Conservation (phyloP, 2,329 filamentous ascomycete genomes). For the Colletotrichum ledebouriae region DNA sequence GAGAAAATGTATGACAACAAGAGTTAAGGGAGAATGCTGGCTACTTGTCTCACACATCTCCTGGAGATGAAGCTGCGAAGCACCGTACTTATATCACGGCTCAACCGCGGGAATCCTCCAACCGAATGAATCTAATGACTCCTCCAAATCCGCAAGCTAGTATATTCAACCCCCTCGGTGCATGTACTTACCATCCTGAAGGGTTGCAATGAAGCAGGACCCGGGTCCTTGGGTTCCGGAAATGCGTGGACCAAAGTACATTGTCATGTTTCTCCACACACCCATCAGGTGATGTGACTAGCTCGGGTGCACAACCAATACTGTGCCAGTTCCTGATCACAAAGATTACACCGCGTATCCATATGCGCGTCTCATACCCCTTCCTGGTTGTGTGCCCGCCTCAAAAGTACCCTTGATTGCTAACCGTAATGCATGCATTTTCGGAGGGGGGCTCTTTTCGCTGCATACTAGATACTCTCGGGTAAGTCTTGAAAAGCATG, state of each 20-base stretch:
- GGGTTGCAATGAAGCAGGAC: slow-evolving; percentile 5
- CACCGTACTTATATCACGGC: neutral
- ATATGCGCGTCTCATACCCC: neutral
- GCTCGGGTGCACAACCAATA: neutral
- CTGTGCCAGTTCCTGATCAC: too few species aligned
- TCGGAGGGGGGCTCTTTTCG: neutral
- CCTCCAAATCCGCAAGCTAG: neutral
- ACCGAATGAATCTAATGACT: neutral
- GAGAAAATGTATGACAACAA: neutral
- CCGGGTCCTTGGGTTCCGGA: neutral
- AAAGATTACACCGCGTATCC: neutral
- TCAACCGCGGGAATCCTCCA: slow-evolving; percentile 2
- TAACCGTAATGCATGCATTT: neutral
- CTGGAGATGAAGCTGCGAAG: neutral
- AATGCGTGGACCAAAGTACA: neutral
- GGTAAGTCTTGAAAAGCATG: neutral
- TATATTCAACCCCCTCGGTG: neutral
- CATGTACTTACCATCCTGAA: neutral
- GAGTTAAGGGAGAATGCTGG: neutral
- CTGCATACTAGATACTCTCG: neutral
- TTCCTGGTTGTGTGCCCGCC: neutral
- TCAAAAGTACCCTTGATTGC: neutral
- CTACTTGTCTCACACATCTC: neutral
- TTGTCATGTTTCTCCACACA: neutral
- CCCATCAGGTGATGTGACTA: neutral